phyloP scores from a whole-genome alignment of 2,329 filamentous ascomycete genomes.

The Acrocalymma vagum region DNA sequence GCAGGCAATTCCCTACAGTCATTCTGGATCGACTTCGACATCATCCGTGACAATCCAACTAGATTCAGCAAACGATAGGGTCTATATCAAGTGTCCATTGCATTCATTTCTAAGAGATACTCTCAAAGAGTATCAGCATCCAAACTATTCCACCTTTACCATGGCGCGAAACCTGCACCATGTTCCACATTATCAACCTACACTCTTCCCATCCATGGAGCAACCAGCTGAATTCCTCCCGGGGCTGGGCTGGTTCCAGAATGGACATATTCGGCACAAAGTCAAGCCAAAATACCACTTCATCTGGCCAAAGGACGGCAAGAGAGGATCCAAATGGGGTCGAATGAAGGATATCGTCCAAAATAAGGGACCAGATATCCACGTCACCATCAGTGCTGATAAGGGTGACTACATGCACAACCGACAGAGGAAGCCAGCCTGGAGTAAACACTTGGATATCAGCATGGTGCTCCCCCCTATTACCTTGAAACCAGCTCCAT shows the following conservation, averaged over 20 bases:
- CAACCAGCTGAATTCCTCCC: constrained; percentile 30
- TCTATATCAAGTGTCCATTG: too few species aligned
- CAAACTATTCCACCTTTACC: too few species aligned
- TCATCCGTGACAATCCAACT: too few species aligned
- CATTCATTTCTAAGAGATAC: too few species aligned
- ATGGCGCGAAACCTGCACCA: too few species aligned
- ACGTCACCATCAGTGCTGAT: constrained; percentile 50
- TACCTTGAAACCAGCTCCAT: constrained; percentile 24
- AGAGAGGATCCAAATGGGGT: constrained; percentile 43
- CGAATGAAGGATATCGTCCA: constrained; percentile 54
- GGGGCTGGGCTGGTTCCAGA: constrained; percentile 35
- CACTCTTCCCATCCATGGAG: constrained; percentile 6
- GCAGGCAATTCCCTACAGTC: neutral
- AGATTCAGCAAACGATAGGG: too few species aligned
- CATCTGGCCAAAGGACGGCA: constrained; percentile 56
- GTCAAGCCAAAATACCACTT: constrained; percentile 50
- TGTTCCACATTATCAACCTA: constrained; percentile 6
- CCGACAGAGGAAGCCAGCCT: constrained; percentile 45
- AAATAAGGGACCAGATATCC: constrained; percentile 56
- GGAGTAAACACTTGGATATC: constrained; percentile 49
- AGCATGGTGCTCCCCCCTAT: constrained; percentile 18
- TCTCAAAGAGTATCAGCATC: too few species aligned
- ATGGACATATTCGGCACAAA: constrained; percentile 21
- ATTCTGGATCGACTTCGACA: too few species aligned
- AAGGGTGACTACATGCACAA: constrained; percentile 48